These are phyloP conservation scores for Bryoerythrophyllum caledonicum DNA, from an alignment of 225 moss, liverwort and hornwort genomes.

Conservation along the genomic window DNA sequence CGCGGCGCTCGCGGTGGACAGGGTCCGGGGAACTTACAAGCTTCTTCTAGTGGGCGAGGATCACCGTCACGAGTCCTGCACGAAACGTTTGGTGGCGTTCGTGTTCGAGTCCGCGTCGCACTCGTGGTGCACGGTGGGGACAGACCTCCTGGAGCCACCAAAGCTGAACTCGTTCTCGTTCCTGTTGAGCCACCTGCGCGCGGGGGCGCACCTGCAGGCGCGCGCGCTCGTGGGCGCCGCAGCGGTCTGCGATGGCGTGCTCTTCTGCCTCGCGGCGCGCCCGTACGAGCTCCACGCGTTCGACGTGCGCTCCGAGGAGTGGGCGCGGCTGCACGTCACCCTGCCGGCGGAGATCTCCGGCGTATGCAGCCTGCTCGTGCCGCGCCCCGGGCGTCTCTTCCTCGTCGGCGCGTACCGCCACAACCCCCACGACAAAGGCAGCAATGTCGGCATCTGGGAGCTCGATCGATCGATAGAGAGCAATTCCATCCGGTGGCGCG, in stretches of 20 bases:
- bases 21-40: slow-evolving; percentile 30
- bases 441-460: slow-evolving; percentile 46
- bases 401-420: slow-evolving; percentile 41
- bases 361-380: slow-evolving; percentile 22
- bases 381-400: slow-evolving; percentile 32
- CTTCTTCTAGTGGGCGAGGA: slow-evolving; percentile 33
- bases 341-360: slow-evolving; percentile 28
- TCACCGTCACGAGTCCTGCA: not conserved
- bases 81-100: slow-evolving; percentile 23
- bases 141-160: not conserved
- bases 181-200: slow-evolving; percentile 27
- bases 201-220: slow-evolving; percentile 18
- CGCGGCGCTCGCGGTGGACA: slow-evolving; percentile 29
- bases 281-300: slow-evolving; percentile 37
- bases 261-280: slow-evolving; percentile 37
- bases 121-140: slow-evolving; percentile 11
- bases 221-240: slow-evolving; percentile 26
- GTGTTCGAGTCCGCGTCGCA: slow-evolving; percentile 24
- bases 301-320: slow-evolving; percentile 10
- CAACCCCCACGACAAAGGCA: slow-evolving; percentile 36
- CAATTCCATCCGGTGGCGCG: slow-evolving; percentile 25
- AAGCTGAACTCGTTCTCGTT: slow-evolving; percentile 21
- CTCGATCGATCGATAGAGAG: slow-evolving; percentile 22
- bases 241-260: slow-evolving; percentile 29
- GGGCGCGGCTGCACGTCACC: slow-evolving; percentile 22